Evolutionary conservation across 2,329 filamentous ascomycete genomes (phyloP).

Genomic region (Fusarium bulbicola): DNA sequence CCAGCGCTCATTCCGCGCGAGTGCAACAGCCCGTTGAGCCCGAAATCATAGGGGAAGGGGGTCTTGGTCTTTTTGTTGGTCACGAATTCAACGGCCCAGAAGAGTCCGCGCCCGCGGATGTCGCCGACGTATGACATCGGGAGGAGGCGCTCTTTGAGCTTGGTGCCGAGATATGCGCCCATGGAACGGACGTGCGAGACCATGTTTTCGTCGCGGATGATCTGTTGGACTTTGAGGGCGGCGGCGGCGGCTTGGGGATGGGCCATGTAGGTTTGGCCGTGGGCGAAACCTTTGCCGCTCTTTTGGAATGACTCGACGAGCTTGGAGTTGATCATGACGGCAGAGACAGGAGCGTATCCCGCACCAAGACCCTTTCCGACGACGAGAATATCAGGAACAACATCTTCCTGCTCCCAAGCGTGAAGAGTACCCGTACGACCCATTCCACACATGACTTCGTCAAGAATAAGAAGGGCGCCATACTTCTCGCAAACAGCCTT

Average conservation of each 20-base stretch:
- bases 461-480: constrained; percentile 64
- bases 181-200: constrained; percentile 1
- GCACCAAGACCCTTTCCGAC: constrained; percentile 71
- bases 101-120: constrained; percentile 30
- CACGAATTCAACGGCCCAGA: constrained; percentile 38
- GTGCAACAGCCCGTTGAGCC: constrained; percentile 20
- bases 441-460: constrained; percentile 75
- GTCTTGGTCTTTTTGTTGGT: constrained; percentile 32
- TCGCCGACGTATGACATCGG: constrained; percentile 32
- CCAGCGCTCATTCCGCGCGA: constrained; percentile 29
- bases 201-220: constrained; percentile 22
- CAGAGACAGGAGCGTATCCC: constrained; percentile 36
- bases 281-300: constrained; percentile 23
- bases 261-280: constrained; percentile 29
- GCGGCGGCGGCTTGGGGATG: constrained; percentile 28
- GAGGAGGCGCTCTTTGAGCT: constrained; percentile 14
- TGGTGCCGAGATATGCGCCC: constrained; percentile 21
- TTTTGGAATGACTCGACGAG: constrained; percentile 27
- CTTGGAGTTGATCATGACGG: constrained; percentile 16
- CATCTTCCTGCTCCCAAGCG: constrained; percentile 69
- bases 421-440: constrained; percentile 70
- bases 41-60: constrained; percentile 27
- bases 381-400: constrained; percentile 70
- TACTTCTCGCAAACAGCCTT: constrained; percentile 63
- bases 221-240: constrained; percentile 22